phyloP scores from a whole-genome alignment of 2,329 filamentous ascomycete genomes.

The Torrubiellomyces zombiae region DNA sequence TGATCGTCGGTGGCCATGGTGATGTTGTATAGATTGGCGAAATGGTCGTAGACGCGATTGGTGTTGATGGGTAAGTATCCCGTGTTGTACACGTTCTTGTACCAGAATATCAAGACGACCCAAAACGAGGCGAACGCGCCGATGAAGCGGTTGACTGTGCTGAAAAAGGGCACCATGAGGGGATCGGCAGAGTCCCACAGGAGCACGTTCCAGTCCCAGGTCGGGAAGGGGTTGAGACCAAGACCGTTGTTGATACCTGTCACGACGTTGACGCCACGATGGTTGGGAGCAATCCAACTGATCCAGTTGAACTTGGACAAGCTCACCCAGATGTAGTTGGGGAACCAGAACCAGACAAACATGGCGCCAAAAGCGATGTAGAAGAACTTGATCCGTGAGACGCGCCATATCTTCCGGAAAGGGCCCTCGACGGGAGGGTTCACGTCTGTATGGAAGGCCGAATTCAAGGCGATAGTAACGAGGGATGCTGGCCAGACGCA shows the following conservation, averaged over 20 bases:
- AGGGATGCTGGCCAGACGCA: conserved; percentile 41
- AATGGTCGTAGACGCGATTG: conserved; percentile 33
- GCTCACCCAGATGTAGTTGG: conserved; percentile 34
- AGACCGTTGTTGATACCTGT: conserved; percentile 27
- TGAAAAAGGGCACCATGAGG: conserved; percentile 35
- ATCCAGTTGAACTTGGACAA: conserved; percentile 39
- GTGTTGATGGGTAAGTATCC: conserved; percentile 37
- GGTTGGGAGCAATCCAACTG: conserved; percentile 35
- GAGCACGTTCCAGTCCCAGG: conserved; percentile 31
- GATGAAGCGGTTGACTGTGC: conserved; percentile 44
- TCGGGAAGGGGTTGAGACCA: conserved; percentile 28
- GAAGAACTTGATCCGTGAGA: conserved; percentile 36
- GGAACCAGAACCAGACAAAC: conserved; percentile 44
- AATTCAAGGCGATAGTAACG: conserved; percentile 36
- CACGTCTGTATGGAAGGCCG: conserved; percentile 31
- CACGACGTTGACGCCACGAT: conserved; percentile 23
- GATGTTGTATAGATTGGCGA: conserved; percentile 29
- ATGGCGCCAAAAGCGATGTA: conserved; percentile 30
- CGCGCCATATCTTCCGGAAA: conserved; percentile 24
- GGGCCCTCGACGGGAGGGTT: conserved; percentile 24
- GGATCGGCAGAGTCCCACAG: conserved; percentile 26
- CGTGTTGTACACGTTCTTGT: conserved; percentile 38
- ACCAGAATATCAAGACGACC: conserved; percentile 40
- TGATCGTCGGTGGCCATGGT: conserved; percentile 22
- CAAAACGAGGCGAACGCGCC: conserved; percentile 38